Evolutionary conservation across 2,329 filamentous ascomycete species (phyloP).

Genomic region (Diaporthe humulicola): DNA sequence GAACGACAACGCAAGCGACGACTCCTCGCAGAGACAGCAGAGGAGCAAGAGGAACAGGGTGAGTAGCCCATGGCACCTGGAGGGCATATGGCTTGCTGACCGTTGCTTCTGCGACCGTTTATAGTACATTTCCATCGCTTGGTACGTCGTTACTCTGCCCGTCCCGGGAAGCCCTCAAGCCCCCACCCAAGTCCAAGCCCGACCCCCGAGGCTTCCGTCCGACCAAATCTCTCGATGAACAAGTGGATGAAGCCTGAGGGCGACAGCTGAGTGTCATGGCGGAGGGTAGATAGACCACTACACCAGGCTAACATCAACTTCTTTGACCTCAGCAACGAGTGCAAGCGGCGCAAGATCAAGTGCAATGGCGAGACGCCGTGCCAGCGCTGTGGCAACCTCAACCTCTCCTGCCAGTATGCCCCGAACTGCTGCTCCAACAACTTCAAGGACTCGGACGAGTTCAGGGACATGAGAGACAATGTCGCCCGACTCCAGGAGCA

Average conservation of each 20-base stretch:
- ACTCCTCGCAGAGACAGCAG: conserved; percentile 61
- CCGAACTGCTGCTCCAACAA: conserved; percentile 79
- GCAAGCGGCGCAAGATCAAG: conserved; percentile 82
- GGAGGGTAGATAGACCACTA: neutral
- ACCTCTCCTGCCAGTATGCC: conserved; percentile 74
- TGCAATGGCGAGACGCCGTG: conserved; percentile 80
- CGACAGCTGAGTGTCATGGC: neutral
- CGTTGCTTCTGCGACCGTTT: conserved; percentile 23
- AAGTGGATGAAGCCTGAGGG: neutral
- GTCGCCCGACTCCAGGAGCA: conserved; percentile 85
- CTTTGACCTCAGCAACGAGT: conserved; percentile 70
- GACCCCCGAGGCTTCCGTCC: neutral
- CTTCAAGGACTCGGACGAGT: conserved; percentile 95
- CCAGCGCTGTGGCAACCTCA: conserved; percentile 77
- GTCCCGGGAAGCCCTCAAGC: neutral
- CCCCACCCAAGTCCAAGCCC: neutral
- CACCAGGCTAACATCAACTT: conserved; percentile 32
- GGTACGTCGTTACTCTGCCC: conserved; percentile 56
- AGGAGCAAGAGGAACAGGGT: conserved; percentile 72
- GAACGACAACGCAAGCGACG: conserved; percentile 53
- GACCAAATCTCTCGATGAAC: neutral
- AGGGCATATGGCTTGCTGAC: conserved; percentile 20
- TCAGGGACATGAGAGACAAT: conserved; percentile 82
- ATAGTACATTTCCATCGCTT: conserved; percentile 74
- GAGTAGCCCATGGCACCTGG: conserved; percentile 46